Percentiles rank a stretch among this genome's conserved stretches.
These are phyloP conservation scores for Centaurea solstitialis DNA, from an alignment of 129 eudicot species.

Conservation along the genomic window DNA sequence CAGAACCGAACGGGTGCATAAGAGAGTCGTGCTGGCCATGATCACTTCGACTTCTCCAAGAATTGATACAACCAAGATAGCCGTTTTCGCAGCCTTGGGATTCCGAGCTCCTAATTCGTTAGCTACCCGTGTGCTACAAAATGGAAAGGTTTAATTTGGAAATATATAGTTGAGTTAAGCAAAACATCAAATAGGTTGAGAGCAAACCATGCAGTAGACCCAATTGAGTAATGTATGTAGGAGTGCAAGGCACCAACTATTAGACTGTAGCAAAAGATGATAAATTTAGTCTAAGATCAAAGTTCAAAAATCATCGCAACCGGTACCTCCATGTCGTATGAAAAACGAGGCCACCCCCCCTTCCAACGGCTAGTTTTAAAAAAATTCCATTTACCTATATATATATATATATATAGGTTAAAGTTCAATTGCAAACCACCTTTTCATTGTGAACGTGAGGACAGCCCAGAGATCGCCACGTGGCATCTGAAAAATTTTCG, in stretches of 20 bases:
- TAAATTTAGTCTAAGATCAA: background rate
- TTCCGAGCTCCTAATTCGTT: slow-evolving; percentile 45
- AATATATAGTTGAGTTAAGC: background rate
- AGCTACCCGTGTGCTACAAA: slow-evolving; percentile 35
- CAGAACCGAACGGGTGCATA: slow-evolving; percentile 28
- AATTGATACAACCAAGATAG: slow-evolving; percentile 9
- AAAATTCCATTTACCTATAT: too few relatives aligned
- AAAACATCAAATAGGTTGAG: background rate
- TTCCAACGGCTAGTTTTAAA: too few relatives aligned
- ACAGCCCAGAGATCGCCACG: too few relatives aligned
- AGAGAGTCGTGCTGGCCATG: slow-evolving; percentile 22
- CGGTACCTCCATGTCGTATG: too few relatives aligned
- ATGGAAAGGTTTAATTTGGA: background rate
- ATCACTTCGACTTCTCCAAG: slow-evolving; percentile 33
- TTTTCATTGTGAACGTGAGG: too few relatives aligned
- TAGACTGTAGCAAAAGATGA: slow-evolving; percentile 34
- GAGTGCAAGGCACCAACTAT: slow-evolving; percentile 36
- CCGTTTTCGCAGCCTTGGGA: slow-evolving; percentile 33
- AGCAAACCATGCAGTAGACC: slow-evolving; percentile 54
- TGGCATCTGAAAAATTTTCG: too few relatives aligned
- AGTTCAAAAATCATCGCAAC: background rate
- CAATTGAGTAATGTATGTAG: slow-evolving; percentile 46
- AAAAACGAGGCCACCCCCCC: too few relatives aligned
- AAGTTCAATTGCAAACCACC: too few relatives aligned
- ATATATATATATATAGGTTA: too few relatives aligned